These are phyloP conservation scores for Pulveroboletus sp. DNA, from an alignment of 768 basidiomycete genomes.

Conservation along the genomic window DNA sequence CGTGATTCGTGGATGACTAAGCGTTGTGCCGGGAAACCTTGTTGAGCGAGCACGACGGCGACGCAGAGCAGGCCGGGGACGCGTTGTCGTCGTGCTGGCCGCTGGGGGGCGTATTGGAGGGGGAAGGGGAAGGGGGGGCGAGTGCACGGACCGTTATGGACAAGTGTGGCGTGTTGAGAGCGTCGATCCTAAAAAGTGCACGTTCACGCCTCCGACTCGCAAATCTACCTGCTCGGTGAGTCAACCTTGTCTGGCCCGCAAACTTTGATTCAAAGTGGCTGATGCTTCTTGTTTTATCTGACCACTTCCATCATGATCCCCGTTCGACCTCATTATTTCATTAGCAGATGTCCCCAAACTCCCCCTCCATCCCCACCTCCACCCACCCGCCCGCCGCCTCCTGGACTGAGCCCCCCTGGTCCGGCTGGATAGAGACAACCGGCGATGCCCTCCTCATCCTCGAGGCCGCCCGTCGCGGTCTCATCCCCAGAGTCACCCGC, in stretches of 20 bases:
- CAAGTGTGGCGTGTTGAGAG: constrained; percentile 30
- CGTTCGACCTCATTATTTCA: neutral
- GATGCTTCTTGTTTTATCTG: constrained; percentile 9
- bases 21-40: constrained; percentile 1
- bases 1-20: constrained; percentile 27
- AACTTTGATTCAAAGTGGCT: constrained; percentile 40
- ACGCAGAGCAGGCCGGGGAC: neutral
- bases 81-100: neutral
- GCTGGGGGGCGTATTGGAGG: neutral
- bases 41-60: neutral
- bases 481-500: constrained; percentile 89
- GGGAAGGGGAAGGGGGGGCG: neutral
- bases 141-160: constrained; percentile 29
- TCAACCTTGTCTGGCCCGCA: constrained; percentile 54
- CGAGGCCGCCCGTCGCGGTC: constrained; percentile 84
- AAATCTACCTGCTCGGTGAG: constrained; percentile 63
- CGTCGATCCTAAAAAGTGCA: constrained; percentile 30
- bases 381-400: constrained; percentile 32
- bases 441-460: constrained; percentile 95
- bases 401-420: constrained; percentile 90
- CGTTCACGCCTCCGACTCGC: constrained; percentile 49
- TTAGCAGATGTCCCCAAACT: constrained; percentile 27
- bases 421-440: constrained; percentile 93
- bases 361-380: constrained; percentile 13
- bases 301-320: constrained; percentile 12